These are phyloP conservation scores for Thymus quinquecostatus DNA, from an alignment of 257 asterid genomes.

Conservation along the genomic window DNA sequence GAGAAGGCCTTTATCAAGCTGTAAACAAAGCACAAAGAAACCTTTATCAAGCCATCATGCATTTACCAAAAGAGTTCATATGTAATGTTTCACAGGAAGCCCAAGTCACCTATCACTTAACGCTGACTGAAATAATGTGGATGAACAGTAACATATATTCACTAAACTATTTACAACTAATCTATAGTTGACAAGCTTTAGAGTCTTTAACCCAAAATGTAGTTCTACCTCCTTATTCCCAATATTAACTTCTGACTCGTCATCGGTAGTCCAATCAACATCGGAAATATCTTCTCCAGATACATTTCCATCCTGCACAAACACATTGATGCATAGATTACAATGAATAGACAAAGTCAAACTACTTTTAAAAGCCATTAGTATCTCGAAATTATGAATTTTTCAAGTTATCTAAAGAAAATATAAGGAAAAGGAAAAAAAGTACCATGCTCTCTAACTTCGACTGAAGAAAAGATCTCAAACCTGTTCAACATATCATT, in stretches of 20 bases:
- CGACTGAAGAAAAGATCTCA: conserved; percentile 18
- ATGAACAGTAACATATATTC: no score
- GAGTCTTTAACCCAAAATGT: no score
- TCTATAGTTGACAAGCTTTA: no score
- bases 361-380: not conserved
- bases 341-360: conserved; percentile 3
- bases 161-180: no score
- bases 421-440: conserved; percentile 4
- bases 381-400: conserved; percentile 6
- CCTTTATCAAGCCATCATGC: no score
- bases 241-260: conserved; percentile 40
- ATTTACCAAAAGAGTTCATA: no score
- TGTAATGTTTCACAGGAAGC: no score
- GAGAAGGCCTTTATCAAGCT: not conserved
- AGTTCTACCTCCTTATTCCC: conserved; percentile 41
- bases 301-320: conserved; percentile 34
- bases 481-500: conserved; percentile 37
- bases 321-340: conserved; percentile 11
- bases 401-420: not conserved
- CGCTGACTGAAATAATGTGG: no score
- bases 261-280: conserved; percentile 61
- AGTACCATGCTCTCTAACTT: conserved; percentile 41
- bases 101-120: no score
- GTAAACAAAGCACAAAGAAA: not conserved
- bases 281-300: conserved; percentile 36